Base-by-base conservation (phyloP, 768 basidiomycete species). In the Arthromyces matolae region DNA sequence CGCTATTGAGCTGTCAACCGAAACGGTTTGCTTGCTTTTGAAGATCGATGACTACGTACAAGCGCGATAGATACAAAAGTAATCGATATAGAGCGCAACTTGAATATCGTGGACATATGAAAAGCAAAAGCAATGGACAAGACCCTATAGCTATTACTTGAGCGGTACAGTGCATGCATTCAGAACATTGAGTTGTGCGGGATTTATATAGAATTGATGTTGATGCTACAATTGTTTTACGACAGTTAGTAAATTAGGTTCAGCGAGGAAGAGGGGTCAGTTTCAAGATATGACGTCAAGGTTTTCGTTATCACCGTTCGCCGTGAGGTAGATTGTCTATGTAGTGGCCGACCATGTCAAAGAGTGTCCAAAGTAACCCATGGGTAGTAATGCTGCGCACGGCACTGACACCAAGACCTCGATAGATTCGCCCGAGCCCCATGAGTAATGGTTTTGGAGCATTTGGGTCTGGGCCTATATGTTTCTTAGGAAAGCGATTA, bases 41-140 rank as follows among this genome's bases (percentile, higher is more conserved):
- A 91, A 96, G 72, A 97, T 99, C 12, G 95, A 97, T 64, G 95
- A 93, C 60, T 93, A 90, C 58, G 88, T 90, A 51, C 88, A 89
- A 68, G 75, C 83, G 52, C 79, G 88, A 29, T 55, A 38, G 37
- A 67, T 87, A 39, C 3, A 5, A 5, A 14, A 27, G 28, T 33
- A n/a, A 24, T 39, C 16, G n/a, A 20, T 2, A 32, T 14, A 10
- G 12, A 8, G 20, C 13, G n/a, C n/a, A n/a, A n/a, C n/a, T n/a
- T n/a, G n/a, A n/a, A n/a, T n/a, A n/a, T n/a, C n/a, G n/a, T n/a
- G n/a, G n/a, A n/a, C n/a, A n/a, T n/a, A n/a, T n/a, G n/a, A n/a
- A n/a, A n/a, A n/a, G n/a, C n/a, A n/a, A n/a, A n/a, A n/a, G n/a
- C n/a, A n/a, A n/a, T n/a, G n/a, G n/a, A n/a, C n/a, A n/a, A n/a